Evolutionary conservation across 768 basidiomycete genomes (phyloP).

Genomic region (Exidia glandulosa): DNA sequence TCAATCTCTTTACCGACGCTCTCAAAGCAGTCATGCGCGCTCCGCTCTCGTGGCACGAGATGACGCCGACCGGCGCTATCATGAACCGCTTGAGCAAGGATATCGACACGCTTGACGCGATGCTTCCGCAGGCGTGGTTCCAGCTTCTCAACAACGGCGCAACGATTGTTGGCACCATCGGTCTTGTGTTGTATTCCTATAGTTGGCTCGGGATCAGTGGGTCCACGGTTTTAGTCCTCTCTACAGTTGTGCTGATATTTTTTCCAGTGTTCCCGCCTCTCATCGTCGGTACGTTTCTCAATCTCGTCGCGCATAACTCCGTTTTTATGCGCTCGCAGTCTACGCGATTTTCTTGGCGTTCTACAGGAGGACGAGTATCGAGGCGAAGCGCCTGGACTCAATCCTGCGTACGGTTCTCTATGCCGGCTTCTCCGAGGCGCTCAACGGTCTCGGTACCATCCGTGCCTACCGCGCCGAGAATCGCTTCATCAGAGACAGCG

Average conservation of each 20-base stretch:
- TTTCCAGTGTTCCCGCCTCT: conserved; percentile 12
- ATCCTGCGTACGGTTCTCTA: conserved; percentile 48
- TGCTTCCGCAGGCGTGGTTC: conserved; percentile 35
- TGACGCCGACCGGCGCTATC: conserved; percentile 54
- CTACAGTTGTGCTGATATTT: conserved; percentile 42
- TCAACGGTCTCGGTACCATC: conserved; percentile 55
- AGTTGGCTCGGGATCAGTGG: conserved; percentile 58
- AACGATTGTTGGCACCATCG: conserved; percentile 39
- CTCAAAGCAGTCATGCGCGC: conserved; percentile 47
- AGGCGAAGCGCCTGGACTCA: conserved; percentile 58
- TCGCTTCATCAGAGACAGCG: conserved; percentile 39
- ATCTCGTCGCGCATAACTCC: not conserved
- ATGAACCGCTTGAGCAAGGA: conserved; percentile 50
- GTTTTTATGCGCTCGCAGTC: not conserved
- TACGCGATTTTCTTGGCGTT: not conserved
- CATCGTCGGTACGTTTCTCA: conserved; percentile 22
- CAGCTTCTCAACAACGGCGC: conserved; percentile 23
- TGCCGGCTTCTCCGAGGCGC: conserved; percentile 33
- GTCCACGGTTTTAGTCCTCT: conserved; percentile 38
- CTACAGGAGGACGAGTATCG: conserved; percentile 38
- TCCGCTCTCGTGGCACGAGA: conserved; percentile 60
- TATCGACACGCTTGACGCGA: conserved; percentile 45
- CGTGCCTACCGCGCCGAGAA: conserved; percentile 44
- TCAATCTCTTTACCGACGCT: conserved; percentile 43
- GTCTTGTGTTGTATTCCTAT: conserved; percentile 54